A percentile compares a stretch with the other conserved stretches of the same genome.
Conservation (phyloP, 345 rosid species). For the Cochlearia excelsa region DNA sequence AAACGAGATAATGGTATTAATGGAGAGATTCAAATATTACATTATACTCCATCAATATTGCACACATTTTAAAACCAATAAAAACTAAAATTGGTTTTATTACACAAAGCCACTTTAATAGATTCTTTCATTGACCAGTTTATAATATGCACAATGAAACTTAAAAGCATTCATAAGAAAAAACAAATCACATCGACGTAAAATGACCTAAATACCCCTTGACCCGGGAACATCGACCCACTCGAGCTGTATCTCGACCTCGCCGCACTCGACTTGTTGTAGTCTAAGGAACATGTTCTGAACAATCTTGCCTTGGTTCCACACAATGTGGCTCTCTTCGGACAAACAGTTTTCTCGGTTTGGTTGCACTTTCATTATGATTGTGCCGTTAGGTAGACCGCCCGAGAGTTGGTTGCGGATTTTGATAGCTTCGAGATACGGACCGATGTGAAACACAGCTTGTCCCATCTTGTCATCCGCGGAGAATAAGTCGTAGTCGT, state of each 20-base stretch:
- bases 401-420: constrained; percentile 36
- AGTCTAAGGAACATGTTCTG: constrained; percentile 62
- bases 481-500: constrained; percentile 59
- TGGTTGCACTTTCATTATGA: constrained; percentile 49
- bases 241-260: constrained; percentile 53
- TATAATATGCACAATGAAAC: background rate
- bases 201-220: constrained; percentile 39
- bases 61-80: too few species aligned
- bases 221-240: constrained; percentile 62
- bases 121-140: background rate
- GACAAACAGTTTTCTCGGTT: constrained; percentile 53
- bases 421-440: constrained; percentile 46
- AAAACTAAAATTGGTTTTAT: too few species aligned
- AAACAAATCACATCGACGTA: background rate
- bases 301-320: constrained; percentile 50
- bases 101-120: too few species aligned
- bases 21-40: too few species aligned
- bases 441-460: constrained; percentile 59
- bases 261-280: constrained; percentile 58
- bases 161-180: too few species aligned
- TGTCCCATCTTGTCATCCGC: constrained; percentile 87
- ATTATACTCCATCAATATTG: too few species aligned
- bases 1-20: too few species aligned
- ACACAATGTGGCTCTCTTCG: constrained; percentile 53
- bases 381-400: constrained; percentile 50